phyloP scores from a whole-genome alignment of 805 yeast species.

The Candida boidinii region DNA sequence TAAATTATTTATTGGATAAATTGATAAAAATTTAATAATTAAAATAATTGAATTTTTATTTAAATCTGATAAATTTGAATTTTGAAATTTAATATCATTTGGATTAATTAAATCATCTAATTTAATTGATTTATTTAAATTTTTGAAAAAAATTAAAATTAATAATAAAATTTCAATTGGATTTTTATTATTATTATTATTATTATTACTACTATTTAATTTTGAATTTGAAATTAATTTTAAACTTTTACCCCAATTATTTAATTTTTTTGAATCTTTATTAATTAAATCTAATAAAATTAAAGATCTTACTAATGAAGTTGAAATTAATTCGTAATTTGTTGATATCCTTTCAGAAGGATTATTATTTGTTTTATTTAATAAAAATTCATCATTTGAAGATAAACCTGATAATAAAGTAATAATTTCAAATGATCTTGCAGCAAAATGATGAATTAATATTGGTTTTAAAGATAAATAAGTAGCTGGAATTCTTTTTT shows the following conservation, averaged over 20 bases:
- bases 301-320: conserved; percentile 46
- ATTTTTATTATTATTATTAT: too few species aligned
- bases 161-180: conserved; percentile 37
- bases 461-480: conserved; percentile 30
- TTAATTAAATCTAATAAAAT: conserved; percentile 41
- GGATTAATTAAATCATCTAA: conserved; percentile 31
- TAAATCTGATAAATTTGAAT: conserved; percentile 32
- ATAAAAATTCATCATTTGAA: conserved; percentile 23
- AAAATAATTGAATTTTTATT: conserved; percentile 27
- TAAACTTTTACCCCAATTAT: conserved; percentile 44
- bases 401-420: conserved; percentile 22
- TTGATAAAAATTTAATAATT: conserved; percentile 39
- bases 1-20: conserved; percentile 37
- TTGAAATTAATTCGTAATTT: conserved; percentile 47
- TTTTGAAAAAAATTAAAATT: conserved; percentile 34
- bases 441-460: conserved; percentile 22
- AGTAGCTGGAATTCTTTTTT: conserved; percentile 46
- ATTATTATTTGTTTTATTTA: conserved; percentile 7
- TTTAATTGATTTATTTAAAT: conserved; percentile 28
- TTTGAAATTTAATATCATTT: conserved; percentile 17
- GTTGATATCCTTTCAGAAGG: conserved; percentile 26
- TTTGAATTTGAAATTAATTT: conserved; percentile 23
- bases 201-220: conserved; percentile 12
- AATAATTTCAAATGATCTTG: conserved; percentile 23
- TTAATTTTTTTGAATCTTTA: conserved; percentile 28